Evolutionary conservation across 2,329 filamentous ascomycete genomes (phyloP).

Genomic region (Aspergillus ruber): DNA sequence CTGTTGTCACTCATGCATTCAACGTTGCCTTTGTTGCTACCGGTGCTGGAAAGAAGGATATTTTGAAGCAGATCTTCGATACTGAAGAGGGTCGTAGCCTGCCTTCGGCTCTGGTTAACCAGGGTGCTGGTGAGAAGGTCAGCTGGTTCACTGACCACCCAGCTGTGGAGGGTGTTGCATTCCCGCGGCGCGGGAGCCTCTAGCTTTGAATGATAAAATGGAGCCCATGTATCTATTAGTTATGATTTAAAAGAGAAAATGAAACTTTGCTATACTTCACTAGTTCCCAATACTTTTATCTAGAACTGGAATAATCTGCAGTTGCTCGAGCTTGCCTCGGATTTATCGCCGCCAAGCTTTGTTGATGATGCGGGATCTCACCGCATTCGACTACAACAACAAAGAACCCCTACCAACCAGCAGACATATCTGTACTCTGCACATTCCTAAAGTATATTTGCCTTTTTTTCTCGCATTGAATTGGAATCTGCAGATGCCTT

Average conservation of each 20-base stretch:
- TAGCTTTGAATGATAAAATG: neutral
- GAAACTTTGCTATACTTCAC: too few species aligned
- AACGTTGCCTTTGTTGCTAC: slow-evolving; percentile 89
- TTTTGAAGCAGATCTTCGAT: slow-evolving; percentile 90
- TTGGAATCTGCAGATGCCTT: neutral
- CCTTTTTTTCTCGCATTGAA: neutral
- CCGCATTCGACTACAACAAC: slow-evolving; percentile 1
- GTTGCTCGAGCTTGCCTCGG: too few species aligned
- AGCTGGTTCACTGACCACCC: slow-evolving; percentile 91
- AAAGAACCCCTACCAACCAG: neutral
- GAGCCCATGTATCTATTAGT: neutral
- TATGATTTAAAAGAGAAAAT: neutral
- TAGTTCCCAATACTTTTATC: too few species aligned
- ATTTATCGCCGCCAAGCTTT: slow-evolving; percentile 6
- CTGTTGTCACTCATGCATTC: slow-evolving; percentile 79
- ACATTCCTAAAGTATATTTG: neutral
- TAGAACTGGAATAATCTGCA: too few species aligned
- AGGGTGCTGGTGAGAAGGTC: slow-evolving; percentile 73
- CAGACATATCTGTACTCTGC: neutral
- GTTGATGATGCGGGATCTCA: slow-evolving; percentile 1
- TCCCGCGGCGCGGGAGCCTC: slow-evolving; percentile 66
- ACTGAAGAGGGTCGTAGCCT: slow-evolving; percentile 63
- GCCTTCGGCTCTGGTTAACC: slow-evolving; percentile 84
- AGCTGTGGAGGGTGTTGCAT: slow-evolving; percentile 78
- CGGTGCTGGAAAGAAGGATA: slow-evolving; percentile 79